phyloP scores from a whole-genome alignment of 2,329 filamentous ascomycete species.

The Fusarium avenaceum region DNA sequence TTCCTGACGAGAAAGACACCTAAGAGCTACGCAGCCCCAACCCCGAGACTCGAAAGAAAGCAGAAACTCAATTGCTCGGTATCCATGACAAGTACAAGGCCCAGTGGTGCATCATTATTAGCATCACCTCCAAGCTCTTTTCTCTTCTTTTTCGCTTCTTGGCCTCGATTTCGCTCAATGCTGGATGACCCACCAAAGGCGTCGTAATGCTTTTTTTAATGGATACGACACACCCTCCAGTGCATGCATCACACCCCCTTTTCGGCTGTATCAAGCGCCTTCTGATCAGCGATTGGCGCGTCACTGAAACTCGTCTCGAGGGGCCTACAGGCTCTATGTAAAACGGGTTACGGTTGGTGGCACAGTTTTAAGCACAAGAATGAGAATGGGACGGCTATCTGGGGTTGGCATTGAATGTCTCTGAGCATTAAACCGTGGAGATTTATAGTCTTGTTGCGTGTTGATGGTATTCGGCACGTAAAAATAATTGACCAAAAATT shows the following conservation, averaged over 20 bases:
- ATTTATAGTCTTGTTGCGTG: background rate
- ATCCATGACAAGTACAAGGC: constrained; percentile 21
- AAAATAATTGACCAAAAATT: too few relatives aligned
- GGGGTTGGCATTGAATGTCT: constrained; percentile 17
- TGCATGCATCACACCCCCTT: constrained; percentile 18
- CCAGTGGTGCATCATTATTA: constrained; percentile 11
- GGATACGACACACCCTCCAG: constrained; percentile 6
- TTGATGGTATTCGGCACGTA: background rate
- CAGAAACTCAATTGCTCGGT: background rate
- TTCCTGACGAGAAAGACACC: background rate
- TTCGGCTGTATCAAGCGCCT: constrained; percentile 25
- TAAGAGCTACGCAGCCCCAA: constrained; percentile 40
- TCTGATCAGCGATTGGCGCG: constrained; percentile 40
- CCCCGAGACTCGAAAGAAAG: background rate
- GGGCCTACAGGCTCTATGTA: constrained; percentile 25
- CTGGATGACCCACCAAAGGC: constrained; percentile 33
- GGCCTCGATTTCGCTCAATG: constrained; percentile 27
- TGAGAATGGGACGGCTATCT: background rate
- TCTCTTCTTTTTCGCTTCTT: constrained; percentile 15
- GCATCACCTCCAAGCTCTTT: constrained; percentile 2
- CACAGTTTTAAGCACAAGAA: constrained; percentile 1
- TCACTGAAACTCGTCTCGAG: constrained; percentile 32
- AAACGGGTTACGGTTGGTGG: constrained; percentile 8
- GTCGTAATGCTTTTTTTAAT: constrained; percentile 37
- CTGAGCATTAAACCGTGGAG: constrained; percentile 1